These are phyloP conservation scores for Periconia macrospinosa DNA, from an alignment of 2,329 filamentous ascomycete species.

Conservation along the genomic window DNA sequence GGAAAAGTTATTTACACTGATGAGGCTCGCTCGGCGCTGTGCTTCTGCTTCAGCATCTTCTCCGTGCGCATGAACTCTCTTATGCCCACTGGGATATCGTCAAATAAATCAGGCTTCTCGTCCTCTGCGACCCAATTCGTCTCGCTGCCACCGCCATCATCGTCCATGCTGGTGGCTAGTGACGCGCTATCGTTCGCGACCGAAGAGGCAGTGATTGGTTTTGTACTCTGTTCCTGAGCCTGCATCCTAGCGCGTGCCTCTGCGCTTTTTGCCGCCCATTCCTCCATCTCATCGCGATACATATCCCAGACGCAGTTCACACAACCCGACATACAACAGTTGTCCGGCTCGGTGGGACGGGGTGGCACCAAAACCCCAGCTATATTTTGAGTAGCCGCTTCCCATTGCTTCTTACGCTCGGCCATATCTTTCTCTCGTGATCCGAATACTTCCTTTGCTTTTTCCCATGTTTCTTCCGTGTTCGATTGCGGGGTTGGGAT, in stretches of 20 bases:
- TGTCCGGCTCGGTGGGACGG: slow-evolving; percentile 85
- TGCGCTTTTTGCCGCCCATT: slow-evolving; percentile 70
- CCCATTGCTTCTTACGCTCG: slow-evolving; percentile 65
- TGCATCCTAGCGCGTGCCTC: slow-evolving; percentile 63
- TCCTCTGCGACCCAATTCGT: slow-evolving; percentile 59
- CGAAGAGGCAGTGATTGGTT: slow-evolving; percentile 40
- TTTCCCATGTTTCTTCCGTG: slow-evolving; percentile 58
- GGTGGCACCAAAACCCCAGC: slow-evolving; percentile 84
- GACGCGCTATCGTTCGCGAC: slow-evolving; percentile 46
- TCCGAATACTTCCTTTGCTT: slow-evolving; percentile 76
- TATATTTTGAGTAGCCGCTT: slow-evolving; percentile 64
- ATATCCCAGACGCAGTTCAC: slow-evolving; percentile 97
- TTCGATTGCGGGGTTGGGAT: slow-evolving; percentile 46
- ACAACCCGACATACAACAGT: slow-evolving; percentile 99
- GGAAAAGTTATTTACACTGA: slow-evolving; percentile 14
- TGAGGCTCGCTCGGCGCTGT: slow-evolving; percentile 58
- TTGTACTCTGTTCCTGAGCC: slow-evolving; percentile 28
- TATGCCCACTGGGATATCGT: slow-evolving; percentile 85
- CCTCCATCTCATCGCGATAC: slow-evolving; percentile 89
- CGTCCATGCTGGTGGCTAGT: slow-evolving; percentile 68
- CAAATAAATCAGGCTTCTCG: slow-evolving; percentile 69
- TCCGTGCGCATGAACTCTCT: slow-evolving; percentile 97
- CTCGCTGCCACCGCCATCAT: slow-evolving; percentile 76
- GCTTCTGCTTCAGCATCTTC: slow-evolving; percentile 81
- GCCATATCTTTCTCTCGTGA: slow-evolving; percentile 74